Evolutionary conservation across 2,329 filamentous ascomycete species (phyloP).

Genomic region (Biscogniauxia mediterranea): DNA sequence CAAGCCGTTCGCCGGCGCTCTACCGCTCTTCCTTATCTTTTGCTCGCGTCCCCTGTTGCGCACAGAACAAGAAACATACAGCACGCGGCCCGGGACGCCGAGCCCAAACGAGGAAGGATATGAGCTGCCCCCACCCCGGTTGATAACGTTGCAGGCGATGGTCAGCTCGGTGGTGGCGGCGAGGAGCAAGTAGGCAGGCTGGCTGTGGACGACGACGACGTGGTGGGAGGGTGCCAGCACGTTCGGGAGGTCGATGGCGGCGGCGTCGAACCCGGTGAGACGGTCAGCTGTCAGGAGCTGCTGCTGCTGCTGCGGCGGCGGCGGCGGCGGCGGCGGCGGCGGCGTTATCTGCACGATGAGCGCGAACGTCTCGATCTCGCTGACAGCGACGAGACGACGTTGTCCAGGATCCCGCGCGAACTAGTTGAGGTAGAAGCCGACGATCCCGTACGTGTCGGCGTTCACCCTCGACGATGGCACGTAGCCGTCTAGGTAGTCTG

Average conservation of each 20-base stretch:
- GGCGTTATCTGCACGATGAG: not conserved
- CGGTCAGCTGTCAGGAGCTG: too few relatives aligned
- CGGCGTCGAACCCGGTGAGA: not conserved
- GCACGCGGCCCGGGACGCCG: not conserved
- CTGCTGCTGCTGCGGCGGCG: too few relatives aligned
- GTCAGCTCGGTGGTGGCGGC: not conserved
- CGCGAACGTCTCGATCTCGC: not conserved
- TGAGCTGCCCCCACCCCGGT: not conserved
- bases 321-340: too few relatives aligned
- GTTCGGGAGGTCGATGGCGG: not conserved
- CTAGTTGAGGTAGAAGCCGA: constrained; percentile 9
- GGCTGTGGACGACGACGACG: too few relatives aligned
- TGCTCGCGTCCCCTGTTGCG: not conserved
- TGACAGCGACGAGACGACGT: constrained; percentile 5
- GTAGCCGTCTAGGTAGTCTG: not conserved
- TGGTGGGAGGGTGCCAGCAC: not conserved
- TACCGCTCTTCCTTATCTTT: too few relatives aligned
- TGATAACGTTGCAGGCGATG: not conserved
- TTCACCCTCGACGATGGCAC: constrained; percentile 6
- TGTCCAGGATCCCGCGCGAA: constrained; percentile 5
- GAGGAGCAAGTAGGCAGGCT: too few relatives aligned
- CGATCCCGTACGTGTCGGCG: constrained; percentile 10
- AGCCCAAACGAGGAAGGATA: not conserved
- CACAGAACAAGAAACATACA: not conserved
- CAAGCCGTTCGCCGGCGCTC: too few relatives aligned